Evolutionary conservation across 345 rosid genomes (phyloP), one percentile per base, ranked within the genome.

Genomic region (Camelina laxa): DNA sequence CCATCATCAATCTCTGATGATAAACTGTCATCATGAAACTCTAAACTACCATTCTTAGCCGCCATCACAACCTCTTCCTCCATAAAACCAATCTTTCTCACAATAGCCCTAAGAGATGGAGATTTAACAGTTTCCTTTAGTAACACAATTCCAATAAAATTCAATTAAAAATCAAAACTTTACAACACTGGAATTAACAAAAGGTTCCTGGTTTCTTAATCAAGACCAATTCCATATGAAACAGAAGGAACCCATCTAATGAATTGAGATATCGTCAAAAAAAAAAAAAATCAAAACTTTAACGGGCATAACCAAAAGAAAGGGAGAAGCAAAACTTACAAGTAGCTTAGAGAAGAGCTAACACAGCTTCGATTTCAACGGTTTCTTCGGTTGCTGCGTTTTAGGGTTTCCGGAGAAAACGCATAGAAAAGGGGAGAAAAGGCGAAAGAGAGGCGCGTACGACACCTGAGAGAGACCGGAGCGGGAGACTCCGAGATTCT

Each of bases 31-130:
- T 70, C 65, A 62, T 45, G 16, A 17, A 61, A 59, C 69, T 63
- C 53, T 4, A 24, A 39, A 60, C 73, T 60, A 67, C 49, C 78
- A 73, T 84, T 82, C 67, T 65, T 67, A 73, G 42, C 59, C 41
- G 42, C 59, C 41, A 51, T 16, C 49, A 70, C 71, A 74, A 64
- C 51, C 61, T 76, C 80, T 79, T 74, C 65, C 71, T 69, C 79
- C 77, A 66, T 78, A 45, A 62, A 15, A 55, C 49, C 49, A 54
- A 36, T 63, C 36, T 53, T 8, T 16, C 27, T 21, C 73, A 20
- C 14, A 61, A 8, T 17, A 63, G 11, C 66, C 75, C 65, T 61
- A 10, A 14, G 17, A 22, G 9, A 54, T 4, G 6, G 27, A 4
- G 27, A 24, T 24, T 0, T n/a, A 70, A 36, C 44, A 69, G 42